Conservation (phyloP, 1,284 basidiomycete genomes). For the Cystobasidium slooffiae region DNA sequence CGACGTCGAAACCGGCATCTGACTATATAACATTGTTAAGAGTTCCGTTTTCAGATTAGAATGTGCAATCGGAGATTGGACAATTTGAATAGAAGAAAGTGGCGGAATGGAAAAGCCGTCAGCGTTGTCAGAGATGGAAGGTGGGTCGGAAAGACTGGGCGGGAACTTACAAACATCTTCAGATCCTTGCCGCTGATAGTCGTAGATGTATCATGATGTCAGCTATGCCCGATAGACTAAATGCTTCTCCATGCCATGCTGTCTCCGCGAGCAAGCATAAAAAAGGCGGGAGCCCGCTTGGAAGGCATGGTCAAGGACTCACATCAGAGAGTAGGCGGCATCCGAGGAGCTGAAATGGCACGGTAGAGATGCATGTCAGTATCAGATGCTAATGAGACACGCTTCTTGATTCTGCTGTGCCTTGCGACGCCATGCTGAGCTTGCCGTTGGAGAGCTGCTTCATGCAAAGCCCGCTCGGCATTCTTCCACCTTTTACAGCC, state of each 20-base stretch:
- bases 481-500: slow-evolving; percentile 9
- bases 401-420: not conserved
- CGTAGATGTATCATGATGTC: slow-evolving; percentile 31
- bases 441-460: not conserved
- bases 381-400: too few species aligned
- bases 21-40: slow-evolving; percentile 60
- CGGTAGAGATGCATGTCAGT: not conserved
- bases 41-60: not conserved
- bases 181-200: slow-evolving; percentile 78
- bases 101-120: slow-evolving; percentile 3
- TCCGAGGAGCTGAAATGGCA: slow-evolving; percentile 28
- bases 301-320: not conserved
- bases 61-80: slow-evolving; percentile 3
- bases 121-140: too few species aligned
- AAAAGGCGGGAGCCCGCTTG: not conserved
- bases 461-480: slow-evolving; percentile 15
- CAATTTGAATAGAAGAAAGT: not conserved
- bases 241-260: not conserved
- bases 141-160: too few species aligned
- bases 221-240: not conserved
- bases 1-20: slow-evolving; percentile 98
- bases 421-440: not conserved
- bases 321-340: slow-evolving; percentile 43
- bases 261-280: not conserved
- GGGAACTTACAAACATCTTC: slow-evolving; percentile 73